Evolutionary conservation across 2,329 filamentous ascomycete genomes (phyloP).

Genomic region (Macrophomina phaseolina): DNA sequence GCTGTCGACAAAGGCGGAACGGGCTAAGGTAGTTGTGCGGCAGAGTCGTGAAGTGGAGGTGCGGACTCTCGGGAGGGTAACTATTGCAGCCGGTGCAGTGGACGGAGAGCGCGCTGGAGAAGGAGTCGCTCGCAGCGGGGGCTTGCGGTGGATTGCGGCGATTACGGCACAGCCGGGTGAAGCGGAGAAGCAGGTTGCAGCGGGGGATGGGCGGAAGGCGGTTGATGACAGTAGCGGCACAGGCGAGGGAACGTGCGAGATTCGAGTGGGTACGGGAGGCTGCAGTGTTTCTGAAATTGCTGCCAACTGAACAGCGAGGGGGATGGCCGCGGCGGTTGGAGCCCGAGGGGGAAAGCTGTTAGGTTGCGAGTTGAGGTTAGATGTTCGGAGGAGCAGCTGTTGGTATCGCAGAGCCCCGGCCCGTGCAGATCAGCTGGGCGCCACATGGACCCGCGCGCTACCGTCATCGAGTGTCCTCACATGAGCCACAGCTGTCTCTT

Average conservation of each 20-base stretch:
- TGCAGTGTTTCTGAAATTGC: not conserved
- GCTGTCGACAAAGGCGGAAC: not conserved
- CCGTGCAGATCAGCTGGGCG: slow-evolving; percentile 22
- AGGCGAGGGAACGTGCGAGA: not conserved
- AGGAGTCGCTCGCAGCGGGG: not conserved
- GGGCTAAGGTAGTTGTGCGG: not conserved
- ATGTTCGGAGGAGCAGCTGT: not conserved
- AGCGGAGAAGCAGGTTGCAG: slow-evolving; percentile 2
- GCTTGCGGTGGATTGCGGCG: not conserved
- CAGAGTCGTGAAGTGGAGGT: not conserved
- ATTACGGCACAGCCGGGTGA: slow-evolving; percentile 3
- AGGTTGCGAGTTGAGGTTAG: slow-evolving; percentile 9
- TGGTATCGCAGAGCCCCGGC: slow-evolving; percentile 7
- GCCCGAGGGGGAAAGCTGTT: not conserved
- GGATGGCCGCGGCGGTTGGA: slow-evolving; percentile 2
- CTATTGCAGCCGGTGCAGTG: not conserved
- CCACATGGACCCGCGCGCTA: not conserved
- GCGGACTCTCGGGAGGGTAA: not conserved
- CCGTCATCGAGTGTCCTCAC: not conserved
- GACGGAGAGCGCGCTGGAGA: not conserved
- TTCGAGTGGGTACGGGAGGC: not conserved
- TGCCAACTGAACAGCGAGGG: not conserved
- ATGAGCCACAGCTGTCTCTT: not conserved
- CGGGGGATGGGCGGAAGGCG: slow-evolving; percentile 20
- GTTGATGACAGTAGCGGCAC: slow-evolving; percentile 9